These are phyloP conservation scores for Fusarium robinianum DNA, from an alignment of 2,329 filamentous ascomycete species.

Conservation along the genomic window DNA sequence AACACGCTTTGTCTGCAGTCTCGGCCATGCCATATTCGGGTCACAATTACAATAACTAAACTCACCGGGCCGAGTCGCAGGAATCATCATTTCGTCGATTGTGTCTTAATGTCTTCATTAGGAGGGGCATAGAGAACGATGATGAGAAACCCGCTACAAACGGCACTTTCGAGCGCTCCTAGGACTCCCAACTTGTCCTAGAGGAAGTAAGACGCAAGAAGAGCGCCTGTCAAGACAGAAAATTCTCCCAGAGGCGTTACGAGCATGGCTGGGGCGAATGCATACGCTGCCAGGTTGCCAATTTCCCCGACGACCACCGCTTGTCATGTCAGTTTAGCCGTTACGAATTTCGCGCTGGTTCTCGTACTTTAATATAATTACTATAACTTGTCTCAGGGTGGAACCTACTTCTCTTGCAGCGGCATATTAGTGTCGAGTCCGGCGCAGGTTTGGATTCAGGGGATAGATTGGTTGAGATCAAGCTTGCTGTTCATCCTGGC, in stretches of 20 bases:
- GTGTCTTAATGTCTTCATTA: conserved; percentile 5
- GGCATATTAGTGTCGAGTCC: background rate
- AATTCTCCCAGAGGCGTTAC: conserved; percentile 9
- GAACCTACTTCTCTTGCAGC: background rate
- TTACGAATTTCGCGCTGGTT: background rate
- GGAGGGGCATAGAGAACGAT: conserved; percentile 5
- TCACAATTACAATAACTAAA: too few species aligned
- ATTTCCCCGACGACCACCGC: conserved; percentile 5
- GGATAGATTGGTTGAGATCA: too few species aligned
- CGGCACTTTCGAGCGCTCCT: conserved; percentile 2
- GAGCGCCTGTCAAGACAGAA: conserved; percentile 1
- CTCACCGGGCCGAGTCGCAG: conserved; percentile 2
- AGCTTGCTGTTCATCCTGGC: too few species aligned
- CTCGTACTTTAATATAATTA: conserved; percentile 2
- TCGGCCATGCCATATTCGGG: too few species aligned
- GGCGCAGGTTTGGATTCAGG: too few species aligned
- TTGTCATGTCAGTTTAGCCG: background rate
- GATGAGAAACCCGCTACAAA: conserved; percentile 2
- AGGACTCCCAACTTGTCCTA: background rate
- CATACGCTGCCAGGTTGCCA: conserved; percentile 10
- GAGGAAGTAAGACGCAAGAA: conserved; percentile 3
- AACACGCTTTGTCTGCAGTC: background rate
- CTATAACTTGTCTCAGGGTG: background rate
- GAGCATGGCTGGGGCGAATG: conserved; percentile 9
- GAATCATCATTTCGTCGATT: conserved; percentile 4